These are phyloP conservation scores for Stellera chamaejasme DNA, from an alignment of 345 rosid species.

Conservation along the genomic window DNA sequence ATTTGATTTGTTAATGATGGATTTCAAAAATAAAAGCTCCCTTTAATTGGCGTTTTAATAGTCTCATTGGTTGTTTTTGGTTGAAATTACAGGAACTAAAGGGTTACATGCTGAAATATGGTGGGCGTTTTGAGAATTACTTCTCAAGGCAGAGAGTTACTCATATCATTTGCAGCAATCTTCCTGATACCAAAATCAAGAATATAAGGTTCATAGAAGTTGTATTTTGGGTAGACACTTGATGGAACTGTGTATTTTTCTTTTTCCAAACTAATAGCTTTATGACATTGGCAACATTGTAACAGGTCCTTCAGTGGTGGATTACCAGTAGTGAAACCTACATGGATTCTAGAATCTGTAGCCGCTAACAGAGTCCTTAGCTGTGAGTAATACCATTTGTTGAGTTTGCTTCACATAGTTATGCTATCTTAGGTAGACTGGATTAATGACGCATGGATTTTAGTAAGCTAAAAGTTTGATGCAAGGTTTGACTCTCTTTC, in stretches of 20 bases:
- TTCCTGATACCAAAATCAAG: constrained; percentile 77
- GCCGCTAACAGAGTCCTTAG: constrained; percentile 66
- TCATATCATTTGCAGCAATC: constrained; percentile 89
- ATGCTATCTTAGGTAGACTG: neutral
- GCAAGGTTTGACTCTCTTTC: neutral
- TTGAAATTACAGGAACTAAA: constrained; percentile 53
- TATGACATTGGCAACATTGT: constrained; percentile 9
- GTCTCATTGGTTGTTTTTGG: neutral
- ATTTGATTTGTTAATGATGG: too few species aligned
- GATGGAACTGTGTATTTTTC: neutral
- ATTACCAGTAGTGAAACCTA: constrained; percentile 88
- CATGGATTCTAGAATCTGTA: constrained; percentile 77
- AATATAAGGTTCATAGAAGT: constrained; percentile 54
- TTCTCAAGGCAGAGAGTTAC: constrained; percentile 77
- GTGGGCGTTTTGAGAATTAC: constrained; percentile 80
- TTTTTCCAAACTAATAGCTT: neutral
- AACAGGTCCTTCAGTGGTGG: constrained; percentile 90
- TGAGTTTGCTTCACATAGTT: constrained; percentile 3
- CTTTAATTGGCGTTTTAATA: too few species aligned
- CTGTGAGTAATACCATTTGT: constrained; percentile 45
- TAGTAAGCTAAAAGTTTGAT: neutral
- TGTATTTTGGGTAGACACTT: neutral
- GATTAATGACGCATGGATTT: neutral
- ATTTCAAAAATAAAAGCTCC: too few species aligned
- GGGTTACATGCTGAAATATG: constrained; percentile 61